phyloP scores from a whole-genome alignment of 306 rosid genomes.

The Canavalia ensiformis region DNA sequence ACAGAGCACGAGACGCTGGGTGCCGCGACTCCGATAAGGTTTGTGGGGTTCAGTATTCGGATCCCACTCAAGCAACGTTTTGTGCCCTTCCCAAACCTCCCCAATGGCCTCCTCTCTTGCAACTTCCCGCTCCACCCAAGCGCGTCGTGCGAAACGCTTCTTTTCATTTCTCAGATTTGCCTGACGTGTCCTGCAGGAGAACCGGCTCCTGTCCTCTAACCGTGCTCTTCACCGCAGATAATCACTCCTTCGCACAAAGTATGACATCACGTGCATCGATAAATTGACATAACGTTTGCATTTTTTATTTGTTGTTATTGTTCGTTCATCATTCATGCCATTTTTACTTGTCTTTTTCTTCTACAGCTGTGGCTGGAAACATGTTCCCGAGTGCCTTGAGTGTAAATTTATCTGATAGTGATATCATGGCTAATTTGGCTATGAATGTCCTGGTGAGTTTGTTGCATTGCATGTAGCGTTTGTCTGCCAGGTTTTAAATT shows the following conservation, averaged over 20 bases:
- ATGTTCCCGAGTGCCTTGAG: conserved; percentile 55
- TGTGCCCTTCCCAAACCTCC: conserved; percentile 69
- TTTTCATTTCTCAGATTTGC: conserved; percentile 59
- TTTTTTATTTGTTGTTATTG: background rate
- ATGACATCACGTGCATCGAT: background rate
- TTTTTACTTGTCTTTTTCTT: conserved; percentile 21
- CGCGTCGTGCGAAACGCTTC: conserved; percentile 59
- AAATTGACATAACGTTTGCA: background rate
- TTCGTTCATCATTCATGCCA: background rate
- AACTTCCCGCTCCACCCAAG: conserved; percentile 58
- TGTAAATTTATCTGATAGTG: conserved; percentile 42
- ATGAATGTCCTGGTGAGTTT: conserved; percentile 64
- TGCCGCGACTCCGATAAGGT: conserved; percentile 57
- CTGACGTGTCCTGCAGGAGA: conserved; percentile 60
- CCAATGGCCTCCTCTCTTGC: conserved; percentile 85
- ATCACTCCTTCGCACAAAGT: conserved; percentile 70
- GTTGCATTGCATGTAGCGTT: background rate
- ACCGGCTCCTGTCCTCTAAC: conserved; percentile 67
- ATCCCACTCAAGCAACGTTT: conserved; percentile 43
- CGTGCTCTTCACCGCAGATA: conserved; percentile 70
- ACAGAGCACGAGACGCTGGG: background rate
- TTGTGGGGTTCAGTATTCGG: conserved; percentile 72
- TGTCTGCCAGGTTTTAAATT: background rate
- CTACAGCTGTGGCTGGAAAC: conserved; percentile 63
- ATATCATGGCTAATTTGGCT: conserved; percentile 53